Evolutionary conservation across 1,284 basidiomycete species (phyloP).

Genomic region (Tilletia indica): DNA sequence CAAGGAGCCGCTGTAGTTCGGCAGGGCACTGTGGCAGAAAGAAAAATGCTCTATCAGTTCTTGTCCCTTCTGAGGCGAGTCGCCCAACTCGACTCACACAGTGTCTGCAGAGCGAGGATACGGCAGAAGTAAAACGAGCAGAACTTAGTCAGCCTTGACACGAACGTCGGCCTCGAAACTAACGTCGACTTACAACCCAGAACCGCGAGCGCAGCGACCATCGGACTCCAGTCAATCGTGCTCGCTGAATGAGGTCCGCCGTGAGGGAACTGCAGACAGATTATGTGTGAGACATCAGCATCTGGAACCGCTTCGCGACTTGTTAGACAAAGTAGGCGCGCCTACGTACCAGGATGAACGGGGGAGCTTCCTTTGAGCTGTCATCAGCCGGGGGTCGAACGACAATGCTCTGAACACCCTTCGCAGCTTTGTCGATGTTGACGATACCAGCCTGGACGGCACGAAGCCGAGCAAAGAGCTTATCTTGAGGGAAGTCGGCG

Average conservation of each 20-base stretch:
- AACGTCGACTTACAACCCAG: slow-evolving; percentile 19
- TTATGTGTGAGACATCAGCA: neutral
- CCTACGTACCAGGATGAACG: slow-evolving; percentile 10
- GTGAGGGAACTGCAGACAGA: slow-evolving; percentile 64
- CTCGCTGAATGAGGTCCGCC: slow-evolving; percentile 68
- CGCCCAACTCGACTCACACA: neutral
- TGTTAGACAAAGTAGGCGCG: neutral
- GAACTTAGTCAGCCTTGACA: neutral
- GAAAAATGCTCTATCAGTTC: neutral
- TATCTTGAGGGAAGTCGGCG: neutral
- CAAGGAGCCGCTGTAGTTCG: slow-evolving; percentile 71
- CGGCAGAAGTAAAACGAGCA: neutral
- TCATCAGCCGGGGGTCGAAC: neutral
- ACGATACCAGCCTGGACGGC: slow-evolving; percentile 2
- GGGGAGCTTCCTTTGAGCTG: neutral
- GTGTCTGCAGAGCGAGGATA: slow-evolving; percentile 1
- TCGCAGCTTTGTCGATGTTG: neutral
- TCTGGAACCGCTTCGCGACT: neutral
- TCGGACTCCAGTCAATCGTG: slow-evolving; percentile 54
- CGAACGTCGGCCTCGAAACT: neutral
- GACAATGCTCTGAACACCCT: slow-evolving; percentile 5
- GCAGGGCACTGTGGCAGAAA: slow-evolving; percentile 59
- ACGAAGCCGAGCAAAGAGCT: neutral
- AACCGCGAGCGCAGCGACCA: slow-evolving; percentile 20
- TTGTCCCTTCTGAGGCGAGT: neutral